These are phyloP conservation scores for Dentiscutata heterogama DNA, from an alignment of 371 early-diverging fungal genomes.

Conservation along the genomic window DNA sequence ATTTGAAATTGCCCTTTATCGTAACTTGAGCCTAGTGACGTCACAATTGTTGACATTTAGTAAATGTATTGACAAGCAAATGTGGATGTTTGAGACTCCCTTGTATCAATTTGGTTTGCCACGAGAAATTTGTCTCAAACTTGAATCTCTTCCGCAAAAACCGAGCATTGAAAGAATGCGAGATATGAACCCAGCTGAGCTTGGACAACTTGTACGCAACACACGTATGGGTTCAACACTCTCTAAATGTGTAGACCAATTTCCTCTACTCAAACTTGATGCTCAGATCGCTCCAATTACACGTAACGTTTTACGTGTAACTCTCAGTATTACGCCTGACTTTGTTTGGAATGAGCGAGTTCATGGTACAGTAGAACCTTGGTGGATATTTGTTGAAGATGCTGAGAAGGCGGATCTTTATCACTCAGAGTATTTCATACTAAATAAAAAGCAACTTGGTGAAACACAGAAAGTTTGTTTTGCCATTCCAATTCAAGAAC, in stretches of 20 bases:
- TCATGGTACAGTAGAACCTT: constrained; percentile 90
- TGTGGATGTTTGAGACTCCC: constrained; percentile 98
- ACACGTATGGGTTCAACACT: constrained; percentile 82
- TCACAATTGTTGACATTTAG: constrained; percentile 84
- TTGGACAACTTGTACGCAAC: constrained; percentile 89
- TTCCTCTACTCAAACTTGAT: constrained; percentile 85
- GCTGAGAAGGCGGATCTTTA: constrained; percentile 66
- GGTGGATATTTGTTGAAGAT: constrained; percentile 97
- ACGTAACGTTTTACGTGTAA: constrained; percentile 86
- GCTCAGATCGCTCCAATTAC: constrained; percentile 92
- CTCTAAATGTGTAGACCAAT: constrained; percentile 78
- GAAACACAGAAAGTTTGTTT: constrained; percentile 77
- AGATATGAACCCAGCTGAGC: constrained; percentile 84
- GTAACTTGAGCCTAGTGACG: constrained; percentile 92
- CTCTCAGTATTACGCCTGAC: constrained; percentile 81
- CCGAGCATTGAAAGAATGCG: constrained; percentile 81
- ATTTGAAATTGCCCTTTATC: constrained; percentile 93
- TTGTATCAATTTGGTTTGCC: constrained; percentile 88
- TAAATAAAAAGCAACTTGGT: constrained; percentile 61
- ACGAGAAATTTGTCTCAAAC: constrained; percentile 76
- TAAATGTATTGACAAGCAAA: constrained; percentile 88
- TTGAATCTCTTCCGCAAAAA: constrained; percentile 71
- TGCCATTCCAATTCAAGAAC: constrained; percentile 90
- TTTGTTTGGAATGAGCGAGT: constrained; percentile 94
- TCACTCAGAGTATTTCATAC: constrained; percentile 65